phyloP scores from a whole-genome alignment of 495 filamentous ascomycete species.

The Immersiella caudata region DNA sequence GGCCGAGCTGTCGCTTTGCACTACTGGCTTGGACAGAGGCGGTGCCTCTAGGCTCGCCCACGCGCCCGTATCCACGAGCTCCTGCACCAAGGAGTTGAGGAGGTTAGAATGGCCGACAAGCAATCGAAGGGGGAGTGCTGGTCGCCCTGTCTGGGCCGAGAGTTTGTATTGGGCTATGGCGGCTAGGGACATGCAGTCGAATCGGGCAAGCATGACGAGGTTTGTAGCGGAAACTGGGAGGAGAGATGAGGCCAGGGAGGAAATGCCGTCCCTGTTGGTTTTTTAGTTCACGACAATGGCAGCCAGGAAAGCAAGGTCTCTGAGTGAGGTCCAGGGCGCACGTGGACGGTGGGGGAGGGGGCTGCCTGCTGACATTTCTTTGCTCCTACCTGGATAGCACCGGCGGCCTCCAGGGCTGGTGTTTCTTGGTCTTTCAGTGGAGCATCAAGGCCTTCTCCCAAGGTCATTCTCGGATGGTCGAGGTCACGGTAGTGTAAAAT shows the following conservation, averaged over 20 bases:
- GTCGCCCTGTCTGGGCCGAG: conserved; percentile 7
- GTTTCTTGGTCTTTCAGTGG: conserved; percentile 13
- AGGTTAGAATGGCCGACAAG: conserved; percentile 12
- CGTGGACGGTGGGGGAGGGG: neutral
- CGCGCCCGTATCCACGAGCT: conserved; percentile 10
- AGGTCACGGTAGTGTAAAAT: conserved; percentile 8
- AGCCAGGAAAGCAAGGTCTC: conserved; percentile 8
- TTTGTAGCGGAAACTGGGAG: conserved; percentile 9
- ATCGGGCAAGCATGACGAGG: conserved; percentile 1
- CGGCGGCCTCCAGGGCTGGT: conserved; percentile 11
- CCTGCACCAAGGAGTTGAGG: conserved; percentile 1
- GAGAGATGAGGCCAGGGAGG: conserved; percentile 3
- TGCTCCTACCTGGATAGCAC: conserved; percentile 10
- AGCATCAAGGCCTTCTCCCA: conserved; percentile 1
- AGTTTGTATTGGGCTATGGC: conserved; percentile 6
- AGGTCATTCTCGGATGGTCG: conserved; percentile 6
- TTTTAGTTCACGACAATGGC: conserved; percentile 9
- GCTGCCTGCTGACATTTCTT: conserved; percentile 9
- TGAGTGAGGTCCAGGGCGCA: neutral
- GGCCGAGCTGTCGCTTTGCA: conserved; percentile 10
- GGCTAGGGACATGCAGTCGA: conserved; percentile 10
- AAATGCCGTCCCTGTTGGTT: conserved; percentile 6
- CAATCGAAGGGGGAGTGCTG: conserved; percentile 10
- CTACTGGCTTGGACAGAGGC: conserved; percentile 9
- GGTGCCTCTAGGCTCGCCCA: conserved; percentile 7